Evolutionary conservation across 495 filamentous ascomycete species (phyloP).

Genomic region (Aspergillus ostianus): DNA sequence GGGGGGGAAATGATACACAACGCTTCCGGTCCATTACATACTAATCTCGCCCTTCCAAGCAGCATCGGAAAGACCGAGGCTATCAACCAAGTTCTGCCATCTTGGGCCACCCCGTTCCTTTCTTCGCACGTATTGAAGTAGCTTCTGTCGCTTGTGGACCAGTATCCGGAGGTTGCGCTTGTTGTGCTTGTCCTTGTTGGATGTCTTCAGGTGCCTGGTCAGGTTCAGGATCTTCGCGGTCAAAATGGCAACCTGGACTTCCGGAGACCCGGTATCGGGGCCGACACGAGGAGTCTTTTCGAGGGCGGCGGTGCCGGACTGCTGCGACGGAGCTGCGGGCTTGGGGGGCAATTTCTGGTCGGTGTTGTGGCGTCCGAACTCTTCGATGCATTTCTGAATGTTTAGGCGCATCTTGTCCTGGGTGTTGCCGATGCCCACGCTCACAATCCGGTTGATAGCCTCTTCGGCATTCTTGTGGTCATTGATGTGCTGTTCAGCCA

Average conservation of each 20-base stretch:
- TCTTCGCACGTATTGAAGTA: slow-evolving; percentile 77
- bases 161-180: slow-evolving; percentile 84
- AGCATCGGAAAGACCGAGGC: slow-evolving; percentile 79
- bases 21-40: slow-evolving; percentile 46
- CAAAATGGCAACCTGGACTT: slow-evolving; percentile 97
- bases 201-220: slow-evolving; percentile 54
- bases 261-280: slow-evolving; percentile 85
- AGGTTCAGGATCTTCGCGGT: slow-evolving; percentile 90
- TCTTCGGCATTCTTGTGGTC: slow-evolving; percentile 41
- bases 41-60: slow-evolving; percentile 86
- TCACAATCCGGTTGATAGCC: slow-evolving; percentile 74
- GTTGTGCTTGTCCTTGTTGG: slow-evolving; percentile 80
- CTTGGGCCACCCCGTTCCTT: slow-evolving; percentile 89
- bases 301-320: slow-evolving; percentile 25
- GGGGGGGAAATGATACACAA: slow-evolving; percentile 14
- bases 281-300: slow-evolving; percentile 70
- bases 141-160: slow-evolving; percentile 85
- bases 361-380: slow-evolving; percentile 90
- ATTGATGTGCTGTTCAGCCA: slow-evolving; percentile 26
- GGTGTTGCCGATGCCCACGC: slow-evolving; percentile 68
- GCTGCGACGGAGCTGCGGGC: slow-evolving; percentile 31
- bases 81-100: slow-evolving; percentile 80
- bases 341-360: slow-evolving; percentile 64
- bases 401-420: slow-evolving; percentile 78
- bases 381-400: slow-evolving; percentile 76